Evolutionary conservation across 371 early-diverging fungal species (phyloP), one percentile per base, ranked within the genome.

Genomic region (Furculomyces boomerangus): DNA sequence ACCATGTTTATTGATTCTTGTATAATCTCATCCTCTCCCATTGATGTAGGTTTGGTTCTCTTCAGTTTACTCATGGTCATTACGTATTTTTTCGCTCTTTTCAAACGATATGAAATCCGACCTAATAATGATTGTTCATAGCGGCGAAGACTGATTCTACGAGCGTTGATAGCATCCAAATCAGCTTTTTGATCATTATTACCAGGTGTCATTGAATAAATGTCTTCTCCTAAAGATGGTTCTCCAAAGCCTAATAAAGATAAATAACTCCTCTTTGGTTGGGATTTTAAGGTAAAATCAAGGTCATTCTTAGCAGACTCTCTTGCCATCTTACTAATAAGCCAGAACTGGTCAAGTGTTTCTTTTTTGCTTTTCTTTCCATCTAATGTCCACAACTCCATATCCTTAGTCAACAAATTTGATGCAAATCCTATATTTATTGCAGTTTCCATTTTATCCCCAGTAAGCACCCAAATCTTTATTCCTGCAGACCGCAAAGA

Each of bases 401-500:
- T 82, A 10, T 76, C 74, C 37, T 73, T 71, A 40, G 81, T 80
- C 20, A 96, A 64, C 29, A 96, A 64, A 47, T 83, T 82, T 53
- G 85, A 85, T 0, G 89, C 80, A 66, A 92, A 93, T 0, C 93
- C 95, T 65, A 96, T 90, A 67, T 90, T 90, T 70, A 94, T 90
- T n/a, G 99, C 99, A 0, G 99, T 99, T 68, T 99, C 99, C 70
- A 93, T 71, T 71, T 98, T 98, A 70, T 99, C 99, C 44, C 99
- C 99, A 2, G 99, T 99, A 51, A 99, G 67, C 28, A 99, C 98
- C 99, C 99, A 99, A 31, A 98, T 78, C 64, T 90, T 90, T 64
- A 98, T 92, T 0, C 97, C 97, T 0, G 95, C 94, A 26, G 81
- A 74, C 14, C 82, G 72, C 7, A 99, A 73, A 3, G 80, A 70